Base-by-base conservation (phyloP, 2,329 filamentous ascomycete genomes). In the Epichloe uncinata region DNA sequence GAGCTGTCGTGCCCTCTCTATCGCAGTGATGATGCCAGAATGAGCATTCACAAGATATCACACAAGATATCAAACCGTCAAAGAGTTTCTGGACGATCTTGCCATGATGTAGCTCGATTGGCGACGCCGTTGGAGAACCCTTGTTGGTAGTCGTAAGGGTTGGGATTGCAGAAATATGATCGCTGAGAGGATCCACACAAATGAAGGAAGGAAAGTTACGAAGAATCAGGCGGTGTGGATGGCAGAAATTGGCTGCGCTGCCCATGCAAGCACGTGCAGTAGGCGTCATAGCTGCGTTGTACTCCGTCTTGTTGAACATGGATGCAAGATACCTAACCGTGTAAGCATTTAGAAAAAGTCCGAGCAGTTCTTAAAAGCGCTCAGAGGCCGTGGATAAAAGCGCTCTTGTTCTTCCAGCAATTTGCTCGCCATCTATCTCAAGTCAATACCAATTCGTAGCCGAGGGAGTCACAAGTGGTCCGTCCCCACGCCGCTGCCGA, bases 181-280 rank as follows among this genome's bases (percentile, higher is more conserved):
- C 9, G 38, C 16, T 16, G 9, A 22, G 9, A 22, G 7, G 26
- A 30, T 35, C 12, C 7, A 9, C 18, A 11, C 15, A 26, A 20
- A 30, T 3, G 13, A n/a, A 12, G 26, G 22, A 22, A 30, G 36
- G 15, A 18, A 18, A 18, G 22, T 43, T 42, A 12, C 42, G 44
- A 51, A 55, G 37, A 56, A 60, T 58, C 59, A 57, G 63, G 62
- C 62, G 63, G 63, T 65, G 60, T 55, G 53, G 5, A 33, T 35
- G 60, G 60, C 60, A 63, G 59, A 52, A 55, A 18, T 36, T 30
- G 36, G 13, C n/a, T 34, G n/a, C 12, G 22, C 9, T 6, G 34
- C 12, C 34, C 26, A 30, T 3, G 8, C 3, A 20, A n/a, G 45
- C 20, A 8, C 22, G 45, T 16, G 9, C 37, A 38, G 1, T 22